Conservation (phyloP, 495 filamentous ascomycete genomes). For the Aspergillus diversus region DNA sequence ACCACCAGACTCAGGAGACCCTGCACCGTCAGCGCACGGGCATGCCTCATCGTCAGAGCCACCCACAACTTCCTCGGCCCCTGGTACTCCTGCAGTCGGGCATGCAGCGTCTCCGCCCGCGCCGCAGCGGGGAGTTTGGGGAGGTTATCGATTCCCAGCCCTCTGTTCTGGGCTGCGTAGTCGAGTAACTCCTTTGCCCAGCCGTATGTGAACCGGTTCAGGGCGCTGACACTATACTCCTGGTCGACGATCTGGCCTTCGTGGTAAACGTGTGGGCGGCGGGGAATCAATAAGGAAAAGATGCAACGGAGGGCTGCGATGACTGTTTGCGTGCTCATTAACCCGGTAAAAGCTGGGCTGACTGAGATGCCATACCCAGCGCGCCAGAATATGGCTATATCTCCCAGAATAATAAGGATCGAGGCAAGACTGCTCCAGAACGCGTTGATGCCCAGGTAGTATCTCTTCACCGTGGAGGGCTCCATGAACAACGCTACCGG, state of each 20-base stretch:
- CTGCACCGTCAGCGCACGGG: slow-evolving; percentile 55
- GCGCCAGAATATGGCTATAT: slow-evolving; percentile 22
- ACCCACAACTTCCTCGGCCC: slow-evolving; percentile 62
- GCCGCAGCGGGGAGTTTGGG: slow-evolving; percentile 45
- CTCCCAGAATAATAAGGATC: slow-evolving; percentile 26
- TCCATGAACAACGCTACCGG: slow-evolving; percentile 41
- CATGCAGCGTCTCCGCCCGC: slow-evolving; percentile 34
- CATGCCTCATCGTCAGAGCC: slow-evolving; percentile 59
- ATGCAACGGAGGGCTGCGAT: slow-evolving; percentile 36
- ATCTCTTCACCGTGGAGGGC: slow-evolving; percentile 34
- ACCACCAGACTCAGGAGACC: slow-evolving; percentile 54
- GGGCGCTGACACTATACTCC: slow-evolving; percentile 61
- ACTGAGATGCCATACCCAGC: slow-evolving; percentile 13
- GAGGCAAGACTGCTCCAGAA: slow-evolving; percentile 42
- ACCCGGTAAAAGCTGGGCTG: slow-evolving; percentile 18
- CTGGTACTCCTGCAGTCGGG: slow-evolving; percentile 54
- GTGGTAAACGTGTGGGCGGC: slow-evolving; percentile 66
- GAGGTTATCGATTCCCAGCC: slow-evolving; percentile 62
- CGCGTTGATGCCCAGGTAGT: slow-evolving; percentile 31
- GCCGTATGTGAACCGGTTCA: slow-evolving; percentile 63
- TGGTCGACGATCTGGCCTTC: slow-evolving; percentile 64
- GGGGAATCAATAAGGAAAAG: slow-evolving; percentile 53
- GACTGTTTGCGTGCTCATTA: slow-evolving; percentile 30
- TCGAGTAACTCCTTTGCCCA: slow-evolving; percentile 62
- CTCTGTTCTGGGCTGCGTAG: slow-evolving; percentile 55